Evolutionary conservation across 2,329 filamentous ascomycete species (phyloP).

Genomic region (Phoma sp.): DNA sequence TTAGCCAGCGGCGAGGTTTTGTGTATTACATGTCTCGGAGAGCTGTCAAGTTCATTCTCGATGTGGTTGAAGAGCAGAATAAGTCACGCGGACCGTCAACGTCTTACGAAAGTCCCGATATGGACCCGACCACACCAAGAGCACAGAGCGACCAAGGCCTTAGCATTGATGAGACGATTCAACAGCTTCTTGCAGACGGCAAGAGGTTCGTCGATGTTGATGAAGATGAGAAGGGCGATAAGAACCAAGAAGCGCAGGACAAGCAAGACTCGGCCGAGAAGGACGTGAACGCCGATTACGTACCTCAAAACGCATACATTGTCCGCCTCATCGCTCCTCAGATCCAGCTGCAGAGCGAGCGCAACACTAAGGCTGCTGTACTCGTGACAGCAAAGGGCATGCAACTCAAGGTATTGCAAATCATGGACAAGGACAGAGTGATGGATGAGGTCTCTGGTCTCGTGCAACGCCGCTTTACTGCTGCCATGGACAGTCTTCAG

Average conservation of each 20-base stretch:
- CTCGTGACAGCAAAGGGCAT: constrained; percentile 97
- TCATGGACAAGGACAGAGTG: constrained; percentile 95
- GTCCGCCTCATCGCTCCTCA: constrained; percentile 95
- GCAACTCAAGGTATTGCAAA: constrained; percentile 96
- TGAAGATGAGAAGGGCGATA: constrained; percentile 54
- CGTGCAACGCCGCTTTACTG: constrained; percentile 90
- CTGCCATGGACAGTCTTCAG: constrained; percentile 97
- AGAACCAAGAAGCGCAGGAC: constrained; percentile 21
- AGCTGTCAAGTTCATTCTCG: constrained; percentile 96
- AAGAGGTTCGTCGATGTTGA: constrained; percentile 81
- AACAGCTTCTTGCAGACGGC: constrained; percentile 83
- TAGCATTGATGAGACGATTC: constrained; percentile 83
- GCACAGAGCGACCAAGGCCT: constrained; percentile 62
- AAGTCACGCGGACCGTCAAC: constrained; percentile 61
- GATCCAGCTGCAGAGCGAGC: constrained; percentile 97
- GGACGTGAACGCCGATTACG: constrained; percentile 86
- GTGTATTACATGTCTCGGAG: constrained; percentile 96
- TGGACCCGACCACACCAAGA: constrained; percentile 41
- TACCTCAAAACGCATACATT: constrained; percentile 91
- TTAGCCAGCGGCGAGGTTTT: constrained; percentile 92
- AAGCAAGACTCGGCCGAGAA: constrained; percentile 34
- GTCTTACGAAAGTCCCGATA: constrained; percentile 20
- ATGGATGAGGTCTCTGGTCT: constrained; percentile 93
- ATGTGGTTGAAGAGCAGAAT: constrained; percentile 93
- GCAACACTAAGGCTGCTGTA: constrained; percentile 95